These are phyloP conservation scores for Fraxinus ornus DNA, from an alignment of 305 asterid genomes.

Conservation along the genomic window DNA sequence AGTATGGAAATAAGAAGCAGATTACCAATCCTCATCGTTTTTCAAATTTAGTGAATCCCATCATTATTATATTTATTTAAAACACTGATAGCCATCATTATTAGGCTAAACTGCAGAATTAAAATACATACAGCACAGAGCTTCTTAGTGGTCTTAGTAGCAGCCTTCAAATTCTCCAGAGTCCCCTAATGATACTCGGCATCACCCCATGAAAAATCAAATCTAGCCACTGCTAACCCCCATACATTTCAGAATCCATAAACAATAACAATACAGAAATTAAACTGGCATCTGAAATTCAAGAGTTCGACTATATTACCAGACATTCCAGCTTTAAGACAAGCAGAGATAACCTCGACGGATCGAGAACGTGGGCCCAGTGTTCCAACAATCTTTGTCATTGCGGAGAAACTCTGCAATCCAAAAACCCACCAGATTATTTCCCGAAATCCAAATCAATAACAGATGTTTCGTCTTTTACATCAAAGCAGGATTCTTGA, in stretches of 20 bases:
- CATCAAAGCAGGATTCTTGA: too few relatives aligned
- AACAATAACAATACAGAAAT: background rate
- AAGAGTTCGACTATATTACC: conserved; percentile 39
- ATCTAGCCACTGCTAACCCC: conserved; percentile 66
- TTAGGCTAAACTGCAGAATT: background rate
- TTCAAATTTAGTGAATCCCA: background rate
- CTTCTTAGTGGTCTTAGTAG: conserved; percentile 66
- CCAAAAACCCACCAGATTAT: background rate
- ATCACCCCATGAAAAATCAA: conserved; percentile 93
- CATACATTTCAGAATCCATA: background rate
- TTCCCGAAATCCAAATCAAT: background rate
- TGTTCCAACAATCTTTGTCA: conserved; percentile 97
- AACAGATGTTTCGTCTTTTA: too few relatives aligned
- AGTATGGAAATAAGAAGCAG: background rate
- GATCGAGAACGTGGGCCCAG: conserved; percentile 92
- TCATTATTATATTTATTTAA: background rate
- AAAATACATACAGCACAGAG: conserved; percentile 79
- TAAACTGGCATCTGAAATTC: background rate
- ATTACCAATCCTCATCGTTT: background rate
- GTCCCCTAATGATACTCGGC: conserved; percentile 82
- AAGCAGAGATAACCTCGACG: conserved; percentile 63
- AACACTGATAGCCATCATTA: background rate
- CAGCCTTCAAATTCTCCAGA: conserved; percentile 81
- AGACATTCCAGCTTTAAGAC: conserved; percentile 91
- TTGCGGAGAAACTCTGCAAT: conserved; percentile 72